Evolutionary conservation across 2,329 filamentous ascomycete species (phyloP), one percentile per base, ranked within the genome.

Genomic region (Orbilia blumenaviensis): DNA sequence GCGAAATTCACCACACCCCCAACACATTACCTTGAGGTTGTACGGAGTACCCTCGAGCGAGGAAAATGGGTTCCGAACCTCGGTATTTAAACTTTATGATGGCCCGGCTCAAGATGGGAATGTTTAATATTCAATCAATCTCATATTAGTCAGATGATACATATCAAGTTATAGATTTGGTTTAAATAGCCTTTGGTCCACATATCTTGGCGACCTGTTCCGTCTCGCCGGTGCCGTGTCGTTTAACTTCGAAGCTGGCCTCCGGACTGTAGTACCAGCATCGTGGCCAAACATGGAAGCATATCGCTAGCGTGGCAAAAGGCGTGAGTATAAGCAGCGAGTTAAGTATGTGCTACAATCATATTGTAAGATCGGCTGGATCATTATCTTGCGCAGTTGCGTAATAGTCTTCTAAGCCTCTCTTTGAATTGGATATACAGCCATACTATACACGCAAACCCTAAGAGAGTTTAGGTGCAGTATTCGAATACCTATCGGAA

Each of bases 1-100:
- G n/a, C n/a, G n/a, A n/a, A n/a, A 54, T 54, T 34, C 34, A 54
- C 48, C 48, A 54, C 48, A 54, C 9, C 48, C 7, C 34, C 48
- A 54, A 54, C 48, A 21, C 48, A 54, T 32, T 14, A 5, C 12
- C 16, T 12, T 41, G 8, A 34, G 6, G 32, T 34, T 34, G 36
- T 41, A n/a, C n/a, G n/a, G n/a, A n/a, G n/a, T n/a, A n/a, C n/a
- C n/a, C n/a, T n/a, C n/a, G n/a, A n/a, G n/a, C n/a, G 2, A 34
- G 32, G 32, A 34, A 34, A 34, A 34, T 8, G 32, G 32, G 2
- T 34, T 9, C 32, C 2, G 14, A 12, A 8, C 32, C 32, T 34
- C 6, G 32, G 32, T 16, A 41, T 14, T 41, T 6, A n/a, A n/a
- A 41, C 3, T n/a, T 6, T 12, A 1, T 16, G 6, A 34, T 29